Base-by-base conservation (phyloP, 1,139 yeast species). In the Suhomyces terraborum region DNA sequence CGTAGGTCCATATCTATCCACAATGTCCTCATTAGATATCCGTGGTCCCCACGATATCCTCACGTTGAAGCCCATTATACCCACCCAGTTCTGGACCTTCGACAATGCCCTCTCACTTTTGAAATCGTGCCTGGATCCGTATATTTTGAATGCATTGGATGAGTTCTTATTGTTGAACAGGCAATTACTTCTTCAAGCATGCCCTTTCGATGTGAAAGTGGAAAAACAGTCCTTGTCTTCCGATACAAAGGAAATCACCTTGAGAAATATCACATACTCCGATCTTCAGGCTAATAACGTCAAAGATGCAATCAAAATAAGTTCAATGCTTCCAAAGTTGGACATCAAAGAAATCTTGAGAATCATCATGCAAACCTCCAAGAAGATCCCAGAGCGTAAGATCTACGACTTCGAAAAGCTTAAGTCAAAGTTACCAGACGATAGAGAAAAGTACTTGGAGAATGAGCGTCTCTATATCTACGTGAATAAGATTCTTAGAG, bases 301-400 rank as follows among this genome's bases (percentile, higher is more conserved):
- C 17, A 51, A 58, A 9, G 71, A 66, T 60, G 79, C 82, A 49
- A 58, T 54, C 40, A 68, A 56, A 44, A 60, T 75, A 46, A 66
- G 73, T 9, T 47, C 59, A 1, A 17, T 62, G 2, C 58, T 78
- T 35, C 49, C 56, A 0, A 48, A 56, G 0, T 39, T 76, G 9
- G 75, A 72, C 45, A 52, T 55, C 12, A 49, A 54, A 14, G 84
- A 81, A 47, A 64, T 71, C 2, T 57, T 77, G 14, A 61, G 84
- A 49, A 62, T 79, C 8, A 64, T 79, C 6, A 46, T 58, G 19
- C 80, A 75, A 48, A 60, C 71, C 0, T 58, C 64, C 25, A 57
- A 59, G 26, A 62, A 72, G 36, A 53, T 64, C 4, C 78, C 79
- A 1, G 70, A 61, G 42, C 50, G 46, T 29, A 57, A 55, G 28